Evolutionary conservation across 768 basidiomycete species (phyloP).

Genomic region (Mycena albidolilacea): DNA sequence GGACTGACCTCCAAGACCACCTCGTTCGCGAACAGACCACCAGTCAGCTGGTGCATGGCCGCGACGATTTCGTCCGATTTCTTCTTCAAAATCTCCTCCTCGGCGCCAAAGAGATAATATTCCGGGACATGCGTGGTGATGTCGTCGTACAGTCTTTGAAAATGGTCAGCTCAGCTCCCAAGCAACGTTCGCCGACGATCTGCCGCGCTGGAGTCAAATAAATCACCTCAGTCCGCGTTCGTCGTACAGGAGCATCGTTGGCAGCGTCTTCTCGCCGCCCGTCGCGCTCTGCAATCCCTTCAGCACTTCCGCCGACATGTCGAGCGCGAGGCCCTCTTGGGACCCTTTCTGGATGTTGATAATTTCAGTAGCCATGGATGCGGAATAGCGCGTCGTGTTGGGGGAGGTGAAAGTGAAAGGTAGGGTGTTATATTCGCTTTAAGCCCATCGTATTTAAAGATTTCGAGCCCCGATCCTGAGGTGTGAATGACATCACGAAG

Average conservation of each 20-base stretch:
- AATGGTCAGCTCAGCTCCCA: neutral
- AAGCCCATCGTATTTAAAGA: slow-evolving; percentile 21
- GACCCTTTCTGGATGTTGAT: slow-evolving; percentile 63
- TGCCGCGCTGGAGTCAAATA: neutral
- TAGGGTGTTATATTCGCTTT: neutral
- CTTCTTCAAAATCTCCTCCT: slow-evolving; percentile 85
- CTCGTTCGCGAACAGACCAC: slow-evolving; percentile 57
- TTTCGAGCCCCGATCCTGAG: neutral
- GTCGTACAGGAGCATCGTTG: slow-evolving; percentile 68
- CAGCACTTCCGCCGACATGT: slow-evolving; percentile 41
- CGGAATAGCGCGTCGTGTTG: neutral
- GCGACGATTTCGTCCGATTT: slow-evolving; percentile 83
- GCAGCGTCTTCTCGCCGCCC: slow-evolving; percentile 23
- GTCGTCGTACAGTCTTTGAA: slow-evolving; percentile 78
- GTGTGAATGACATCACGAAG: slow-evolving; percentile 36
- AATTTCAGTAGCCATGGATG: slow-evolving; percentile 62
- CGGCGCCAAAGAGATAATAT: slow-evolving; percentile 93
- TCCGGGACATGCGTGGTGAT: slow-evolving; percentile 84
- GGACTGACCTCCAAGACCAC: slow-evolving; percentile 74
- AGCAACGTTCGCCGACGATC: neutral
- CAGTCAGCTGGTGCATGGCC: slow-evolving; percentile 71
- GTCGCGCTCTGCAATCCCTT: slow-evolving; percentile 18
- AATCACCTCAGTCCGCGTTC: slow-evolving; percentile 76
- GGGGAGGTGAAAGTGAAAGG: neutral
- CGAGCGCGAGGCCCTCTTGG: slow-evolving; percentile 46